phyloP scores from a whole-genome alignment of 2,329 filamentous ascomycete species.

The Neurospora crassa region DNA sequence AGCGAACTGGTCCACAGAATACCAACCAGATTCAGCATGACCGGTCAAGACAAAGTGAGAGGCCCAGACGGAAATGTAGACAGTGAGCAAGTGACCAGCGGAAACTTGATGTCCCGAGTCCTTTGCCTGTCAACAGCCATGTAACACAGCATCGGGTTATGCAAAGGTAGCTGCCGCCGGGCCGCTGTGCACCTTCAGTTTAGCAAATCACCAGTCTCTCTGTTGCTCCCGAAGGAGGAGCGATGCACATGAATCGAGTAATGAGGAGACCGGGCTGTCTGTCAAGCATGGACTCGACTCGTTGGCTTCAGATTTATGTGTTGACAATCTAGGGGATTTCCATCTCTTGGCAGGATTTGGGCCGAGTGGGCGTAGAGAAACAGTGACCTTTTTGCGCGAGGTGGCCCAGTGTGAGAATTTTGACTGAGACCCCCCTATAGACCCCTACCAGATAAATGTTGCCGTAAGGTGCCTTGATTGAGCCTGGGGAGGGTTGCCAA shows the following conservation, averaged over 20 bases:
- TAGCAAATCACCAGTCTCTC: not conserved
- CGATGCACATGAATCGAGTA: not conserved
- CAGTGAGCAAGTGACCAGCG: not conserved
- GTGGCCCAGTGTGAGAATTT: not conserved
- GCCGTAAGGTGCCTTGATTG: not conserved
- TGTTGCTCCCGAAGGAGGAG: not conserved
- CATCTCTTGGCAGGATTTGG: not conserved
- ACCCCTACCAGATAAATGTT: not conserved
- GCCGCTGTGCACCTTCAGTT: not conserved
- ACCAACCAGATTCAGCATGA: not conserved
- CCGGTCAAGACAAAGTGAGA: not conserved
- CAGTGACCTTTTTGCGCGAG: not conserved
- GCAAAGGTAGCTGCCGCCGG: not conserved
- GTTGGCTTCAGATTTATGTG: not conserved
- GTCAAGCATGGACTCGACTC: not conserved
- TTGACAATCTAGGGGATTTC: not conserved
- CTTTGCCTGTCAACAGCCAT: not conserved
- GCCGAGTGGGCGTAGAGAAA: not conserved
- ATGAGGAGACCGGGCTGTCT: not conserved
- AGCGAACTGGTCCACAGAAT: conserved; percentile 18
- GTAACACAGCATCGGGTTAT: not conserved
- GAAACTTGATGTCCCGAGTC: not conserved
- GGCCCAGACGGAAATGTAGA: not conserved
- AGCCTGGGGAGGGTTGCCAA: not conserved
- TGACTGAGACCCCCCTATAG: not conserved